These are phyloP conservation scores for Oxyria digyna DNA, from an alignment of 148 eudicot genomes.

Conservation along the genomic window DNA sequence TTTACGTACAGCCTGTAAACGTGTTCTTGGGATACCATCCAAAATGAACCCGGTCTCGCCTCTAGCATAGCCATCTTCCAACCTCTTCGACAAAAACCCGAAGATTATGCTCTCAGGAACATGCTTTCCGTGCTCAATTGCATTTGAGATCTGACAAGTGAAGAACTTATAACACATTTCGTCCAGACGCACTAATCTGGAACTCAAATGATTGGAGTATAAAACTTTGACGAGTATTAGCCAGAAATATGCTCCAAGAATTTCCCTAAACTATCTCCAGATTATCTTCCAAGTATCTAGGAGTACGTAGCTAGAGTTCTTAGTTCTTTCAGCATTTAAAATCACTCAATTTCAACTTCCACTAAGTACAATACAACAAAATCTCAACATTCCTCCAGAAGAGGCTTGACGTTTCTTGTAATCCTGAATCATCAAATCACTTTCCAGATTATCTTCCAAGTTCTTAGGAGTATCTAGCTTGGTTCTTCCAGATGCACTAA, in stretches of 20 bases:
- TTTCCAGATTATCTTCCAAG: no score
- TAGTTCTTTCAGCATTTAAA: neutral
- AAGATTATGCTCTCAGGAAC: conserved; percentile 24
- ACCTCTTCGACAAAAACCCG: conserved; percentile 21
- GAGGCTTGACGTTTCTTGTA: neutral
- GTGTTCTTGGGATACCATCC: conserved; percentile 21
- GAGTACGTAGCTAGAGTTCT: neutral
- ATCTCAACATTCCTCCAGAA: neutral
- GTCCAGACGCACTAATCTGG: neutral
- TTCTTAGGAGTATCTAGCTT: no score
- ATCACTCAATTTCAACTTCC: neutral
- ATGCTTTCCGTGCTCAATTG: conserved; percentile 18
- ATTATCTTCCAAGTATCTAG: neutral
- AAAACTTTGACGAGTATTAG: neutral
- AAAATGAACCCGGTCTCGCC: conserved; percentile 25
- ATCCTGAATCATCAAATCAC: neutral
- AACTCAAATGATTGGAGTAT: neutral
- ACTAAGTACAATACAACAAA: neutral
- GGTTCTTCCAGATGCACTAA: no score
- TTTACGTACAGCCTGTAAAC: conserved; percentile 21
- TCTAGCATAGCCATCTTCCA: conserved; percentile 16
- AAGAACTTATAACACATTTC: neutral
- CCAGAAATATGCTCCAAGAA: neutral
- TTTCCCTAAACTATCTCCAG: neutral
- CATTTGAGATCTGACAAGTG: conserved; percentile 19